Evolutionary conservation across 1,284 basidiomycete species (phyloP), one percentile per base, ranked within the genome.

Genomic region (Cutaneotrichosporon spelunceum): DNA sequence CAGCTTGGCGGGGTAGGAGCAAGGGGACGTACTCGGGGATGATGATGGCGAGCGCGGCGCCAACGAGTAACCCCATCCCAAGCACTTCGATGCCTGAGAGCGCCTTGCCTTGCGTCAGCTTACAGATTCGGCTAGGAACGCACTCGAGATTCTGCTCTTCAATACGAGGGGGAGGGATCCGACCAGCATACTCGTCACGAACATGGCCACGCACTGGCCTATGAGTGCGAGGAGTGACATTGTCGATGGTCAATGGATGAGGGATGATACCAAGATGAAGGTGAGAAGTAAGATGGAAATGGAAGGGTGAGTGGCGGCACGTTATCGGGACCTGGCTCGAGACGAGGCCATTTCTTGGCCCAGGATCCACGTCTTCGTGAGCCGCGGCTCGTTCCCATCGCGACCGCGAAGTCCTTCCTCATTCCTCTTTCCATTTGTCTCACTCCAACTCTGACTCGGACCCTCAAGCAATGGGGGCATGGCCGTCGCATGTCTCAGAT

Each of bases 41-140:
- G 71, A 96, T 91, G 30, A 96, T 86, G 11, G 91, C 90, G 67
- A 96, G 79, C 0, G 91, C 91, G 7, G 92, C 89, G 16, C 93
- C 93, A 26, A 95, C 83, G 26, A 96, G 83, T 21, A 96, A 79
- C n/a, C 93, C 93, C 30, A 88, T 88, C 24, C 90, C 88, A 26
- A 91, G 76, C 39, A 85, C 84, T 10, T 87, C 86, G 36, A 92
- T 79, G 30, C 83, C 81, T 45, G 86, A 84, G 59, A 90, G 76
- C 76, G 63, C 74, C 77, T 79, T 83, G 83, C 90, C 76, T 71
- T 56, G 13, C 16, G 56, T 56, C 47, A 61, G 57, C 47, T 19
- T n/a, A 7, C 16, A 8, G n/a, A n/a, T n/a, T 8, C 19, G 16
- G 16, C 6, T 36, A 6, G 26, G 49, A 3, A 53, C 88, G 66